These are phyloP conservation scores for Neurospora sp. DNA, from an alignment of 495 filamentous ascomycete genomes.

Conservation along the genomic window DNA sequence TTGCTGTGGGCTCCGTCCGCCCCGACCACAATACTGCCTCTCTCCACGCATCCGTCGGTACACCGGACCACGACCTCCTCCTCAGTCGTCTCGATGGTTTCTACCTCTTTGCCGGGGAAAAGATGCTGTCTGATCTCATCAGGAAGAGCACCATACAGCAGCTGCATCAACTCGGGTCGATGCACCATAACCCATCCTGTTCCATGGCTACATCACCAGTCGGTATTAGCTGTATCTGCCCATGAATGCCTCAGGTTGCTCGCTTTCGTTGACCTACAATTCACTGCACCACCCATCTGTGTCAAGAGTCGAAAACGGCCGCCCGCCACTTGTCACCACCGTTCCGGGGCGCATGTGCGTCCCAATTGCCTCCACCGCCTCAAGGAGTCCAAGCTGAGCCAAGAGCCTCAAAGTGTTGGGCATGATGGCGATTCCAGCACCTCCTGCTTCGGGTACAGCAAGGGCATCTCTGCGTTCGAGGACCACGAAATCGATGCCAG, in stretches of 20 bases:
- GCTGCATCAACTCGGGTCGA: slow-evolving; percentile 24
- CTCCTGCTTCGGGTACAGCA: slow-evolving; percentile 23
- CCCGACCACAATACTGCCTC: slow-evolving; percentile 41
- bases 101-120: slow-evolving; percentile 24
- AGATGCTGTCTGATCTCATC: slow-evolving; percentile 21
- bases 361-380: slow-evolving; percentile 16
- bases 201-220: background rate
- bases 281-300: background rate
- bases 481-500: slow-evolving; percentile 39
- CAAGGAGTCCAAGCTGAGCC: slow-evolving; percentile 38
- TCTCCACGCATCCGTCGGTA: slow-evolving; percentile 29
- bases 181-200: slow-evolving; percentile 12
- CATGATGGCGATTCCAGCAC: slow-evolving; percentile 32
- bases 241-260: background rate
- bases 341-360: slow-evolving; percentile 14
- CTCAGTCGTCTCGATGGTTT: slow-evolving; percentile 12
- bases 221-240: background rate
- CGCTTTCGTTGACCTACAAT: background rate
- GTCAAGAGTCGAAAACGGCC: background rate
- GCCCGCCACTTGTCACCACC: background rate
- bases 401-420: slow-evolving; percentile 27
- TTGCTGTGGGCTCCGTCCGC: slow-evolving; percentile 43
- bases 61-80: slow-evolving; percentile 24
- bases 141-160: slow-evolving; percentile 26
- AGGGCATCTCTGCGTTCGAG: slow-evolving; percentile 32